A percentile compares a stretch with the other conserved stretches of the same genome.
These are phyloP conservation scores for Suillus weaverae DNA, from an alignment of 768 basidiomycete species.

Conservation along the genomic window DNA sequence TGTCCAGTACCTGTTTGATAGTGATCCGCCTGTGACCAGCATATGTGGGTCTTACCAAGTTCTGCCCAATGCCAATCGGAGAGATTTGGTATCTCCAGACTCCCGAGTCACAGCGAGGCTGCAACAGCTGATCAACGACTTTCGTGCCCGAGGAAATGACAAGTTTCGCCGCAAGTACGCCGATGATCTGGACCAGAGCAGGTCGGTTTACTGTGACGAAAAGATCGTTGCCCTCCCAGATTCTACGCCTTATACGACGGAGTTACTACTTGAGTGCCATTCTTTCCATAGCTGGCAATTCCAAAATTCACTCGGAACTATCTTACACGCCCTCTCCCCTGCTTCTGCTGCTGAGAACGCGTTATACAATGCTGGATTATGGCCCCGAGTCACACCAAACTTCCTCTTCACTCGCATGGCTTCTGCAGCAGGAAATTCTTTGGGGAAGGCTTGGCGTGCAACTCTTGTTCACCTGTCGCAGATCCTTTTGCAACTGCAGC, in stretches of 20 bases:
- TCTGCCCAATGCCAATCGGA: background rate
- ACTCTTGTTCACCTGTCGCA: slow-evolving; percentile 27
- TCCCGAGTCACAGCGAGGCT: background rate
- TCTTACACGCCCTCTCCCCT: background rate
- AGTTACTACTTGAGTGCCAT: background rate
- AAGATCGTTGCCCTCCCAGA: background rate
- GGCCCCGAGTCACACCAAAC: slow-evolving; percentile 33
- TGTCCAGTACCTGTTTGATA: slow-evolving; percentile 3
- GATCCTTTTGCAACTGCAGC: slow-evolving; percentile 32
- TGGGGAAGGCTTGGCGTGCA: slow-evolving; percentile 25
- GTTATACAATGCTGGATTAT: slow-evolving; percentile 18
- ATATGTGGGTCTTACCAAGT: background rate
- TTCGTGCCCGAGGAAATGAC: background rate
- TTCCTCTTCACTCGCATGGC: slow-evolving; percentile 28
- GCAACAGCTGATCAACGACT: slow-evolving; percentile 7
- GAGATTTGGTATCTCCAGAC: background rate
- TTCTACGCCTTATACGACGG: background rate
- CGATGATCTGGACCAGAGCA: slow-evolving; percentile 9
- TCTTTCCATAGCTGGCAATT: background rate
- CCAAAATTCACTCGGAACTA: background rate
- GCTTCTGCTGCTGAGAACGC: background rate
- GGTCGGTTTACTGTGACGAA: background rate
- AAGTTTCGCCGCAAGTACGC: slow-evolving; percentile 17
- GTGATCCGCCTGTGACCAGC: slow-evolving; percentile 8
- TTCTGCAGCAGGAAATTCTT: slow-evolving; percentile 6